These are phyloP conservation scores for Elsinoe batatas DNA, from an alignment of 2,329 filamentous ascomycete species.

Conservation along the genomic window DNA sequence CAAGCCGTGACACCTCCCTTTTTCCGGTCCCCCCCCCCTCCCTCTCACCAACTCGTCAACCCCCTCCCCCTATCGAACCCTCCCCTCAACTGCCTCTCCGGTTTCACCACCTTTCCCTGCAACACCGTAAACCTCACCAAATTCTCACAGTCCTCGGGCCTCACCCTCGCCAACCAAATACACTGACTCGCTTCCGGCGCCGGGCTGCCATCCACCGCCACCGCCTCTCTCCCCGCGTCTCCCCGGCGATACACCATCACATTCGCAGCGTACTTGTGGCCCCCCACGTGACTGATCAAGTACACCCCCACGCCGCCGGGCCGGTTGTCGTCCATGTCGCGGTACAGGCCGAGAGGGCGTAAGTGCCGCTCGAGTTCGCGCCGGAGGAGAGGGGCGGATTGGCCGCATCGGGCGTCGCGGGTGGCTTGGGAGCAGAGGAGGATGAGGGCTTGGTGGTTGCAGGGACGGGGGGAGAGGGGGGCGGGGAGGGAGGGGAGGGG, in stretches of 20 bases:
- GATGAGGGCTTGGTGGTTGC: slow-evolving; percentile 76
- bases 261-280: slow-evolving; percentile 94
- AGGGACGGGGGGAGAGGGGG: slow-evolving; percentile 46
- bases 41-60: slow-evolving; percentile 69
- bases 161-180: slow-evolving; percentile 80
- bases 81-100: slow-evolving; percentile 70
- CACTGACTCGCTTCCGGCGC: slow-evolving; percentile 60
- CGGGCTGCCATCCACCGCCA: slow-evolving; percentile 17
- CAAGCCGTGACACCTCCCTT: neutral
- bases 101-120: slow-evolving; percentile 90
- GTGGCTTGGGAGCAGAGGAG: slow-evolving; percentile 90
- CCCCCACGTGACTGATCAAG: slow-evolving; percentile 92
- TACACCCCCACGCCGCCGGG: slow-evolving; percentile 91
- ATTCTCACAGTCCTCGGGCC: slow-evolving; percentile 86
- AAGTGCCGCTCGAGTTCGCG: slow-evolving; percentile 85
- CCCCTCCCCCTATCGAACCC: slow-evolving; percentile 80
- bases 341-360: slow-evolving; percentile 70
- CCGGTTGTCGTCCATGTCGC: slow-evolving; percentile 78
- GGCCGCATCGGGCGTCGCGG: slow-evolving; percentile 89
- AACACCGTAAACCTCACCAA: slow-evolving; percentile 80
- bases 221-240: slow-evolving; percentile 21
- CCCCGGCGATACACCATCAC: slow-evolving; percentile 76
- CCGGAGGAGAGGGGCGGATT: slow-evolving; percentile 80
- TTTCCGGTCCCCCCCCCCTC: neutral
- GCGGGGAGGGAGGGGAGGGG: slow-evolving; percentile 11